Base-by-base conservation (phyloP, 768 basidiomycete genomes). In the Ephemerocybe angulata region DNA sequence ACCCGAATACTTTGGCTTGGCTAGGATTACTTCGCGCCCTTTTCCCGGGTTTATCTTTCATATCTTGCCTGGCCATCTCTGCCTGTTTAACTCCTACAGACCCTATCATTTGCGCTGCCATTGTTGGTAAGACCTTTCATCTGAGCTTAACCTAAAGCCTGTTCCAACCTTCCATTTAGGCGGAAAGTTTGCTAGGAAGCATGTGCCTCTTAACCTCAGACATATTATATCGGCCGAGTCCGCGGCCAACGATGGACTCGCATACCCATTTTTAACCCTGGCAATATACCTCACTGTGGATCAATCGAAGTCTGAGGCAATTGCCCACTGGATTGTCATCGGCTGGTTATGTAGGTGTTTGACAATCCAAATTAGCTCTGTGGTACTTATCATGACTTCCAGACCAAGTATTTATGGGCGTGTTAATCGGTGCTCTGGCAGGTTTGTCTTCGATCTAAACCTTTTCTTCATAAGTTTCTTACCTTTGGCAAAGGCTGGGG, bases 81-180 rank as follows among this genome's bases (percentile, higher is more conserved):
- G 92, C 95, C 2, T 93, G 90, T 58, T 76, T 95, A 24, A 95
- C 93, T 0, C 92, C 93, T 1, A 99, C 96, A 11, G 96, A 99
- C 72, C 96, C 96, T 1, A 90, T 96, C 60, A 86, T 96, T 48
- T 92, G 89, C 52, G 90, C 92, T 51, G 86, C 80, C 49, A 94
- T 86, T 65, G 87, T 87, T 2, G 85, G 87, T 82, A 50, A 29
- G 78, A 65, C 4, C 29, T 22, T 41, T 31, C 3, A 28, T 19
- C 22, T 21, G 5, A 49, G 3, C 12, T n/a, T 35, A n/a, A n/a
- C n/a, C 40, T 17, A 38, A n/a, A 11, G 1, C 13, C 29, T 33
- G 57, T 31, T 47, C 29, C 42, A 33, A 37, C 37, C 15, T 21
- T 21, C 2, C 8, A 5, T 13, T 6, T 54, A 88, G 88, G 86